Evolutionary conservation across 2,329 filamentous ascomycete genomes (phyloP), one percentile per base, ranked within the genome.

Genomic region (Penicillium polonicum): DNA sequence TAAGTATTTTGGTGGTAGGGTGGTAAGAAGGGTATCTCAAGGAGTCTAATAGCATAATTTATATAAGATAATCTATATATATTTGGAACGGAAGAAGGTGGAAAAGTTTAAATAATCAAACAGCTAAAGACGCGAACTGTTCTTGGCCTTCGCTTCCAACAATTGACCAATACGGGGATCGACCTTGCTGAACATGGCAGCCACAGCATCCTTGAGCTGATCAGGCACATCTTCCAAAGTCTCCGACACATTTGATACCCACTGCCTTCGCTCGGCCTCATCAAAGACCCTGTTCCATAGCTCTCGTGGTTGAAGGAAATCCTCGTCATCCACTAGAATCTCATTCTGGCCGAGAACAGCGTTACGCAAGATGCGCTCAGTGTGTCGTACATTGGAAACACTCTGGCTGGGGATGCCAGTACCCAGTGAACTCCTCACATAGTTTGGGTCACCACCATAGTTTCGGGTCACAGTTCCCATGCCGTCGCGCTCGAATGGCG

Each of bases 401-500:
- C 52, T 39, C 42, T 61, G 59, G 46, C 56, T 61, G 12, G 45
- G 52, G 0, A 67, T 31, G 3, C 62, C 65, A 1, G 66, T 65
- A 5, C 62, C 63, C 10, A 73, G 51, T 15, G 60, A 62, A 29
- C 65, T 73, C 27, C 67, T 66, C 6, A 73, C 64, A 66, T 87
- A 88, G 73, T 83, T 84, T 10, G 83, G 83, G 68, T 85, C 82
- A 25, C 78, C 76, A 51, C 84, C 84, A 65, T 86, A 85, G 75
- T 87, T 87, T 55, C 78, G 78, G 15, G 66, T 69, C 19, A 73
- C 68, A 17, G 70, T 72, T 58, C 70, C 73, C 43, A 65, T 58
- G 5, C 76, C 75, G 48, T 78, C 76, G 6, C 76, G 70, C 59
- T 77, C 66, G 70, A 82, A 84, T 57, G 88, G 88, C 65, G 76